These are phyloP conservation scores for Boletus sp. DNA, from an alignment of 768 basidiomycete species.

Conservation along the genomic window DNA sequence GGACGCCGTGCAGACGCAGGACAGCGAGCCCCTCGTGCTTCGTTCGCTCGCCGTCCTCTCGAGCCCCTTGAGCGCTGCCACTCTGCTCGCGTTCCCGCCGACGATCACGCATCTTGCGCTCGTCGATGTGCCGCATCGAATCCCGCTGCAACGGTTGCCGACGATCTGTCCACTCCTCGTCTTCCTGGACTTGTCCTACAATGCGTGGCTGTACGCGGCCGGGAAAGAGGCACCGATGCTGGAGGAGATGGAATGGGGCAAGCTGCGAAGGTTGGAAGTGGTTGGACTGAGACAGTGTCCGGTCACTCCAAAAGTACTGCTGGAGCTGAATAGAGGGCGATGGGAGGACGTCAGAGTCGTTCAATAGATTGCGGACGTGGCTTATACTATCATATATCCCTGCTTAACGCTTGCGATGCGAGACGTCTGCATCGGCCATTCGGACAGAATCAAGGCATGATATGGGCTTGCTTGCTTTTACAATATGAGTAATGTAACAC, in stretches of 20 bases:
- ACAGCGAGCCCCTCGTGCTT: constrained; percentile 37
- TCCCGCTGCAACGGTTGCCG: constrained; percentile 58
- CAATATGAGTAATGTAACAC: constrained; percentile 30
- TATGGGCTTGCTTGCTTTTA: constrained; percentile 12
- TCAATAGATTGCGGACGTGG: constrained; percentile 26
- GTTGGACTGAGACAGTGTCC: constrained; percentile 58
- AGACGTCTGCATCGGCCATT: background rate
- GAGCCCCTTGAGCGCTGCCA: constrained; percentile 41
- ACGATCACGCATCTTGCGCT: constrained; percentile 65
- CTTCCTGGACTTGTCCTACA: constrained; percentile 68
- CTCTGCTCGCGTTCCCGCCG: constrained; percentile 54
- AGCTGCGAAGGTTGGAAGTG: constrained; percentile 51
- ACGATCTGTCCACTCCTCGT: constrained; percentile 59
- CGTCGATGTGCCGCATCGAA: constrained; percentile 45
- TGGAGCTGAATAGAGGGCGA: constrained; percentile 54
- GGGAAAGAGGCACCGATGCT: constrained; percentile 33
- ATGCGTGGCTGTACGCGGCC: constrained; percentile 40
- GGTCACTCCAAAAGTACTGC: constrained; percentile 41
- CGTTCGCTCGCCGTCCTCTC: constrained; percentile 53
- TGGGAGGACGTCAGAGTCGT: constrained; percentile 65
- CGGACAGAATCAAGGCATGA: background rate
- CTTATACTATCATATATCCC: no score
- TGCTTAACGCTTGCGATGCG: no score
- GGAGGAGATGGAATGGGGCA: constrained; percentile 56
- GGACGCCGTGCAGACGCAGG: constrained; percentile 36